Base-by-base conservation (phyloP, 805 yeast genomes). In the Metschnikowia lunata region DNA sequence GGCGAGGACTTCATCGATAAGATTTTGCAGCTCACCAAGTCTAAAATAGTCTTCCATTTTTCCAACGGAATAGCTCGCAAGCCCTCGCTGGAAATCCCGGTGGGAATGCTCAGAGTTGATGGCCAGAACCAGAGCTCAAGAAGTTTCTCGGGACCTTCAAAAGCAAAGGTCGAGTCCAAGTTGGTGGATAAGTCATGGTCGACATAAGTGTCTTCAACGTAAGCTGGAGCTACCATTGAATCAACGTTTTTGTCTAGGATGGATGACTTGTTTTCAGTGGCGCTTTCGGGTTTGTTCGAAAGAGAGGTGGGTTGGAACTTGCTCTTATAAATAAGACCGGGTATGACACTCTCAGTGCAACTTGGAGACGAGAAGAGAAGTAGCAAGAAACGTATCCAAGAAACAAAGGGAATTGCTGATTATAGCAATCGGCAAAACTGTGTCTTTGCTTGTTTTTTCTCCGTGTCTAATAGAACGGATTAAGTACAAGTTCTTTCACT, bases 111-210 rank as follows among this genome's bases (percentile, higher is more conserved):
- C 26, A 59, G 47, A 34, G 69, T 70, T 32, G 72, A 63, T 10
- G 83, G 76, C 55, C 82, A 81, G 61, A 89, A 82, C 97, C 97
- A 90, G 46, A 91, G 72, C 62, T 91, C 97, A 34, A 93, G 72
- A 45, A 91, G 72, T 65, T 91, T 93, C 65, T 91, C 98, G 29
- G 99, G 98, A 7, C 99, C 98, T 71, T 91, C 98, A 61, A 91
- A 91, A 2, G 97, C 96, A 59, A 81, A 85, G 11, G 95, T 75
- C 14, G 97, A 89, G 67, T 90, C 97, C 51, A 90, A 71, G 48
- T 78, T 76, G 36, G 81, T 82, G 8, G 95, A 83, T 39, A 87
- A 71, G 48, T 83, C 87, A 63, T 85, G 91, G 64, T 90, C 90
- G 56, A 88, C 80, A 59, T 74, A 81, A 15, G 75, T 60, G 55